These are phyloP conservation scores for Trichoderma arundinaceum DNA, from an alignment of 2,329 filamentous ascomycete species.

Conservation along the genomic window DNA sequence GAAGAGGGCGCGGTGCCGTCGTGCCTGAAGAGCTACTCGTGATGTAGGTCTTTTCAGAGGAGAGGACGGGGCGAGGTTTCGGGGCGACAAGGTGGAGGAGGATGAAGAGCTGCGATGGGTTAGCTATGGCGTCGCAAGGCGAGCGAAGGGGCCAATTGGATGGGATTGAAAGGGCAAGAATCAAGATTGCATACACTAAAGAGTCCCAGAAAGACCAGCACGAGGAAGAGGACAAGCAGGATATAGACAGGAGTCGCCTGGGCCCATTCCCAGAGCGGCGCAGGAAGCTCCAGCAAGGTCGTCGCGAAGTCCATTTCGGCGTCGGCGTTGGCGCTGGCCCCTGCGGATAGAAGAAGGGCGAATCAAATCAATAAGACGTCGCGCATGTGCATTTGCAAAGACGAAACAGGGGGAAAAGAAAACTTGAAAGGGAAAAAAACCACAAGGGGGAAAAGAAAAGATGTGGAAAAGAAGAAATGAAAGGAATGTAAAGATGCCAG, in stretches of 20 bases:
- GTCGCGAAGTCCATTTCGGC: constrained; percentile 33
- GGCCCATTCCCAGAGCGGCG: constrained; percentile 45
- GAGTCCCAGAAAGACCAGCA: constrained; percentile 44
- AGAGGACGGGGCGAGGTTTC: constrained; percentile 72
- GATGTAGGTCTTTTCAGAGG: constrained; percentile 84
- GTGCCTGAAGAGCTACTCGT: constrained; percentile 69
- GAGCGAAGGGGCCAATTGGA: constrained; percentile 27
- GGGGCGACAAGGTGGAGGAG: constrained; percentile 79
- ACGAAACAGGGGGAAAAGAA: constrained; percentile 1
- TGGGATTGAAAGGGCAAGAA: background rate
- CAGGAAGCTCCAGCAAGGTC: constrained; percentile 42
- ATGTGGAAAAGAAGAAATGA: background rate
- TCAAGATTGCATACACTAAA: constrained; percentile 45
- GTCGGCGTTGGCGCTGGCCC: constrained; percentile 30
- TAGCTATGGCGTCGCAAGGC: background rate
- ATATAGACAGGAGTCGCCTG: constrained; percentile 49
- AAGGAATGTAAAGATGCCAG: constrained; percentile 13
- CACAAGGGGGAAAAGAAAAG: background rate
- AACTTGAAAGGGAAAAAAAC: background rate
- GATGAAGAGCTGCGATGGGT: constrained; percentile 57
- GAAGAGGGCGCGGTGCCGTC: constrained; percentile 58
- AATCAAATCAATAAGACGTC: background rate
- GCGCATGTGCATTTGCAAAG: background rate
- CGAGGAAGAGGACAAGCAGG: constrained; percentile 46
- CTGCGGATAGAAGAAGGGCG: constrained; percentile 1